phyloP scores from a whole-genome alignment of 139 green algal genomes.

The Tetraselmis striata region DNA sequence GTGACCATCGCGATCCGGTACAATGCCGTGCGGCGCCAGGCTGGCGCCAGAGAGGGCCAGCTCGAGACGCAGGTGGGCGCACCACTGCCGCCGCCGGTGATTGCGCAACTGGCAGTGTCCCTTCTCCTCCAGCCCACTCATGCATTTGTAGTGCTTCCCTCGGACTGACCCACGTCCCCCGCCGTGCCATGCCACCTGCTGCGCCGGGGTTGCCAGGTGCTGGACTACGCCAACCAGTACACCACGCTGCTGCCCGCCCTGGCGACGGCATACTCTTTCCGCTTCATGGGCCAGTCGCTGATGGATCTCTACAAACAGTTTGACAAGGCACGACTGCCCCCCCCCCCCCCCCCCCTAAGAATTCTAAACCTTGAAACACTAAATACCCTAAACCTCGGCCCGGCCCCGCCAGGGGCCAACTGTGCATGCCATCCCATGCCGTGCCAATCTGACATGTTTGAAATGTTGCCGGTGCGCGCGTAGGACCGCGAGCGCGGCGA shows the following conservation, averaged over 20 bases:
- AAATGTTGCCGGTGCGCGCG: conserved; percentile 14
- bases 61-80: conserved; percentile 54
- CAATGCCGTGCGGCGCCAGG: conserved; percentile 76
- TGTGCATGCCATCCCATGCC: too few species aligned
- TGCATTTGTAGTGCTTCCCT: too few species aligned
- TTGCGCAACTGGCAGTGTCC: too few species aligned
- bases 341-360: too few species aligned
- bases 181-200: too few species aligned
- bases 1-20: conserved; percentile 84
- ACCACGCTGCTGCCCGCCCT: conserved; percentile 76
- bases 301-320: conserved; percentile 24
- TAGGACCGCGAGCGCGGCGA: conserved; percentile 61
- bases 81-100: too few species aligned
- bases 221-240: conserved; percentile 91
- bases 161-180: too few species aligned
- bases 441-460: too few species aligned
- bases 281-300: conserved; percentile 76
- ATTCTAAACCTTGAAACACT: too few species aligned
- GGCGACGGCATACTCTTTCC: conserved; percentile 74
- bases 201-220: conserved; percentile 72
- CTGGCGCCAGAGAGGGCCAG: conserved; percentile 41
- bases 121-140: too few species aligned
- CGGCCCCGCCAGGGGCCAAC: too few species aligned
- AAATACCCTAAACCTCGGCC: too few species aligned
- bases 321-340: neutral